Evolutionary conservation across 768 basidiomycete species (phyloP).

Genomic region (Neoboletus magnificus): DNA sequence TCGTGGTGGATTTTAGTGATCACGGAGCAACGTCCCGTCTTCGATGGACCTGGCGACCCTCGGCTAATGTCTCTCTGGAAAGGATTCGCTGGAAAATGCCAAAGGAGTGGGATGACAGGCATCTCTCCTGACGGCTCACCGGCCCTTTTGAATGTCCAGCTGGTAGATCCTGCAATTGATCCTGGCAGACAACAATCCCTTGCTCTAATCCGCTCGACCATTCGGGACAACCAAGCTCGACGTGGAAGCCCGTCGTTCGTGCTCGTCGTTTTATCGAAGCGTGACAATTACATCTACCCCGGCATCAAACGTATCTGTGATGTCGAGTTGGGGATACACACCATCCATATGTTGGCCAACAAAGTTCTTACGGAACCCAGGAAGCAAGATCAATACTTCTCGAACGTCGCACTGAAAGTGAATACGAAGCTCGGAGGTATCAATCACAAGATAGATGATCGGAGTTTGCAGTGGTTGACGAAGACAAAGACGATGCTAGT

Average conservation of each 20-base stretch:
- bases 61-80: conserved; percentile 41
- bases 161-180: conserved; percentile 20
- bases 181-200: conserved; percentile 40
- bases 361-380: conserved; percentile 55
- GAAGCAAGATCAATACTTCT: conserved; percentile 77
- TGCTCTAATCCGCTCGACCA: conserved; percentile 36
- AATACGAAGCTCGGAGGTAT: conserved; percentile 82
- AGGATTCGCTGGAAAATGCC: conserved; percentile 55
- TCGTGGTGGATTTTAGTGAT: conserved; percentile 71
- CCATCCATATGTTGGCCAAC: conserved; percentile 63
- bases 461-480: conserved; percentile 60
- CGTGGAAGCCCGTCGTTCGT: conserved; percentile 54
- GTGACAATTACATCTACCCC: conserved; percentile 76
- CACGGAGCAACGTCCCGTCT: conserved; percentile 41
- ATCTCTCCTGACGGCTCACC: conserved; percentile 43
- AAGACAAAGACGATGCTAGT: conserved; percentile 76
- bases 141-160: conserved; percentile 31
- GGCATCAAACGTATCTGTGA: conserved; percentile 81
- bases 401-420: conserved; percentile 77
- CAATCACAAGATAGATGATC: conserved; percentile 68
- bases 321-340: conserved; percentile 69
- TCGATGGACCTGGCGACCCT: conserved; percentile 35
- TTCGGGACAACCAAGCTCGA: conserved; percentile 33
- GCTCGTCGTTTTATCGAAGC: conserved; percentile 62
- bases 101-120: conserved; percentile 60